Evolutionary conservation across 768 basidiomycete genomes (phyloP).

Genomic region (Neoboletus magnificus): DNA sequence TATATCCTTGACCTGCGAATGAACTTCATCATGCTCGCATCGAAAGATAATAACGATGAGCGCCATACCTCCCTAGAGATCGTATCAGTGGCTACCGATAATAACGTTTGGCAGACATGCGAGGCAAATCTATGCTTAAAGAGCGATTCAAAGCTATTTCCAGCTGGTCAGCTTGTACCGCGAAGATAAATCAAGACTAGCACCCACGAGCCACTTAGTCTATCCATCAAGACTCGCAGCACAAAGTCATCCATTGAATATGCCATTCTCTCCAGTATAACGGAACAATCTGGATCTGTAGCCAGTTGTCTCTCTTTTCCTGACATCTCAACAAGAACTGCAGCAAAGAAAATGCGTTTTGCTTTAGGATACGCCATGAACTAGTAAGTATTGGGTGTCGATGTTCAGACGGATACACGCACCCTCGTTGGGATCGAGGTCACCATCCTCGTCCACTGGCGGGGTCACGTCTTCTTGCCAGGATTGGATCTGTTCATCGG

Average conservation of each 20-base stretch:
- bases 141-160: conserved; percentile 56
- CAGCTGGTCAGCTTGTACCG: conserved; percentile 1
- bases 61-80: conserved; percentile 62
- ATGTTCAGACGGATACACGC: conserved; percentile 16
- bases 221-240: conserved; percentile 86
- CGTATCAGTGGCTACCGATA: conserved; percentile 63
- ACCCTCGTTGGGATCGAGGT: conserved; percentile 72
- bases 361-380: conserved; percentile 40
- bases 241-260: conserved; percentile 97
- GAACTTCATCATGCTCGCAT: neutral
- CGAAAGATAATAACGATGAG: neutral
- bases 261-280: conserved; percentile 83
- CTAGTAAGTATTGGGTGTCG: neutral
- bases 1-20: conserved; percentile 49
- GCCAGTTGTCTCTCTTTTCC: conserved; percentile 87
- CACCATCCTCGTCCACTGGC: conserved; percentile 43
- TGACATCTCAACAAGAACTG: conserved; percentile 80
- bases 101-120: conserved; percentile 90
- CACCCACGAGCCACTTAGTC: conserved; percentile 83
- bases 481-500: conserved; percentile 81
- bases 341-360: conserved; percentile 71
- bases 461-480: conserved; percentile 62
- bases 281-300: conserved; percentile 91
- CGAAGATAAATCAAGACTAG: conserved; percentile 1
- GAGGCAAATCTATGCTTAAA: conserved; percentile 86